A percentile compares a stretch with the other conserved stretches of the same genome.
phyloP scores from a whole-genome alignment of 1,139 yeast species.

The Hansenula sp. region DNA sequence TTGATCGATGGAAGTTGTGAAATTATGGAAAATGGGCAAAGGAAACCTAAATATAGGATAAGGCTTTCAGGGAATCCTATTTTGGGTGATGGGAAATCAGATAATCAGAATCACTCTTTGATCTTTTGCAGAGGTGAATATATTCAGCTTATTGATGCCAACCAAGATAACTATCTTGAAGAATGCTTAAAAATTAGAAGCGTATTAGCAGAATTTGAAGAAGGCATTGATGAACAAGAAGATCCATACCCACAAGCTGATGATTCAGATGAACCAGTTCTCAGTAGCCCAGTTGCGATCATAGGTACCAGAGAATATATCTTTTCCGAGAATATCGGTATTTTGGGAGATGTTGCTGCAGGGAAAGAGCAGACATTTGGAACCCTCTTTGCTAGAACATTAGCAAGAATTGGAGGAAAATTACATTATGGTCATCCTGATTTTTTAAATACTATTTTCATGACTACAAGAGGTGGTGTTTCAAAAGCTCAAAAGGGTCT shows the following conservation, averaged over 20 bases:
- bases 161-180: constrained; percentile 71
- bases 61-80: constrained; percentile 74
- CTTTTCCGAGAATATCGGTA: constrained; percentile 71
- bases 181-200: constrained; percentile 73
- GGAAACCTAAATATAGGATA: constrained; percentile 68
- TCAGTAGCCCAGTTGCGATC: constrained; percentile 59
- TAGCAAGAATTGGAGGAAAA: constrained; percentile 70
- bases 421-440: constrained; percentile 77
- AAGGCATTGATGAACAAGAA: constrained; percentile 30
- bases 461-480: constrained; percentile 75
- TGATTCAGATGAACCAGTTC: constrained; percentile 51
- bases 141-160: constrained; percentile 70
- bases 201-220: constrained; percentile 69
- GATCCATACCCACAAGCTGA: constrained; percentile 49
- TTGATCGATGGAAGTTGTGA: constrained; percentile 72
- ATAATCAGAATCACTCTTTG: constrained; percentile 67
- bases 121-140: constrained; percentile 71
- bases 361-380: constrained; percentile 78
- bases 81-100: constrained; percentile 75
- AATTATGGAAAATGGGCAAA: constrained; percentile 59
- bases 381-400: constrained; percentile 67
- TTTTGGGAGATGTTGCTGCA: constrained; percentile 73
- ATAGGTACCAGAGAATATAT: constrained; percentile 75
- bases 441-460: constrained; percentile 61
- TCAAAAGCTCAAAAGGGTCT: constrained; percentile 72